These are phyloP conservation scores for Lolium perenne DNA, from an alignment of 176 grass and related monocot species.

Conservation along the genomic window DNA sequence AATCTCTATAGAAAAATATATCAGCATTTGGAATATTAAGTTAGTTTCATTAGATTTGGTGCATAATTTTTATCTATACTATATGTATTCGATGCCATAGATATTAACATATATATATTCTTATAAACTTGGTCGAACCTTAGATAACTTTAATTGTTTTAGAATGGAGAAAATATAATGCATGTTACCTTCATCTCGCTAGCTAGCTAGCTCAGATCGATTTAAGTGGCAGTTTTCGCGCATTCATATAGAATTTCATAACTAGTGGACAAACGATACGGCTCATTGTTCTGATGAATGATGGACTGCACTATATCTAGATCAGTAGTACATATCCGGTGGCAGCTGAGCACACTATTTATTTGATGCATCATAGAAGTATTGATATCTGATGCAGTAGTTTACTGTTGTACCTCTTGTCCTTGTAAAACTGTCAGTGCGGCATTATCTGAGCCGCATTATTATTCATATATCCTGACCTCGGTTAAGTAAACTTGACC, in stretches of 20 bases:
- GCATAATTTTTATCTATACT: no score
- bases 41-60: no score
- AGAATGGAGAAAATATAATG: neutral
- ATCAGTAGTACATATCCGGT: neutral
- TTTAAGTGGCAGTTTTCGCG: neutral
- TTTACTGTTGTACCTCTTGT: neutral
- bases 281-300: no score
- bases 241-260: neutral
- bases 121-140: neutral
- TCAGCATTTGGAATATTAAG: no score
- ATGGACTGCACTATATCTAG: neutral
- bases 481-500: conserved; percentile 29
- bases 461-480: neutral
- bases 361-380: conserved; percentile 10
- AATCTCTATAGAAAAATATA: no score
- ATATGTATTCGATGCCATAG: no score
- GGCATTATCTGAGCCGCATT: neutral
- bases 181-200: neutral
- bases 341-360: neutral
- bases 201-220: neutral
- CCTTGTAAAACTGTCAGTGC: conserved; percentile 24
- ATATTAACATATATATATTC: no score
- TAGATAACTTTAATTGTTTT: neutral
- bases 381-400: conserved; percentile 1
- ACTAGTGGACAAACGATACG: neutral